Conservation (phyloP, 2,329 filamentous ascomycete genomes). For the Paracamarosporium sp. region DNA sequence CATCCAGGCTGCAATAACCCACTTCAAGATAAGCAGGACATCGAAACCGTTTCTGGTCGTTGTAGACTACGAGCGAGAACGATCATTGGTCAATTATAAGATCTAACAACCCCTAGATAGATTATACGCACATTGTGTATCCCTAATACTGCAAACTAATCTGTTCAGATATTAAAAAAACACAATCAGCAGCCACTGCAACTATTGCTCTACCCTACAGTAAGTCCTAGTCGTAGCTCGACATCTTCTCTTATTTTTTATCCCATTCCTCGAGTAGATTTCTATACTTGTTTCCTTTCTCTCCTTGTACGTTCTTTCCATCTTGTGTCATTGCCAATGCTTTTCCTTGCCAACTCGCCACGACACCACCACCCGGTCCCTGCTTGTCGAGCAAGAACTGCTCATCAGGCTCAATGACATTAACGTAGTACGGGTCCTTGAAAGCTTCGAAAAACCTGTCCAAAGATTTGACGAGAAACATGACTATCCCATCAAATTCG, state of each 20-base stretch:
- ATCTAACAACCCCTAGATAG: too few relatives aligned
- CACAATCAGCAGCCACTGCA: too few relatives aligned
- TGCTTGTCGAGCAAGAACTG: conserved; percentile 38
- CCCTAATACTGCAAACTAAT: too few relatives aligned
- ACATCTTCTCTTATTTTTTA: not conserved
- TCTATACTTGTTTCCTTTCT: not conserved
- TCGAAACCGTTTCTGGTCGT: too few relatives aligned
- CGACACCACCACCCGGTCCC: conserved; percentile 11
- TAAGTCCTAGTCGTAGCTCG: too few relatives aligned
- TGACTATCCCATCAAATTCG: conserved; percentile 39
- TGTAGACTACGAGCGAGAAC: too few relatives aligned
- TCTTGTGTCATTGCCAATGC: conserved; percentile 17
- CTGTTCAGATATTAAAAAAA: too few relatives aligned
- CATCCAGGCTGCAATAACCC: too few relatives aligned
- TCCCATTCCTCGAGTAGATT: not conserved
- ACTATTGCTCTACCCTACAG: too few relatives aligned
- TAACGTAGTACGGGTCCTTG: conserved; percentile 38
- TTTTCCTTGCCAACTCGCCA: conserved; percentile 21
- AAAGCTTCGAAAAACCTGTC: conserved; percentile 35
- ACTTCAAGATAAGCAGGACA: too few relatives aligned
- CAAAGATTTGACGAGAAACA: conserved; percentile 37
- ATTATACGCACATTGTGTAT: too few relatives aligned
- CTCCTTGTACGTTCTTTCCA: not conserved
- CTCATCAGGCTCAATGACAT: conserved; percentile 40
- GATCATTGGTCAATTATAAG: too few relatives aligned